phyloP scores from a whole-genome alignment of 495 filamentous ascomycete species.

The Hamigera avellanea region DNA sequence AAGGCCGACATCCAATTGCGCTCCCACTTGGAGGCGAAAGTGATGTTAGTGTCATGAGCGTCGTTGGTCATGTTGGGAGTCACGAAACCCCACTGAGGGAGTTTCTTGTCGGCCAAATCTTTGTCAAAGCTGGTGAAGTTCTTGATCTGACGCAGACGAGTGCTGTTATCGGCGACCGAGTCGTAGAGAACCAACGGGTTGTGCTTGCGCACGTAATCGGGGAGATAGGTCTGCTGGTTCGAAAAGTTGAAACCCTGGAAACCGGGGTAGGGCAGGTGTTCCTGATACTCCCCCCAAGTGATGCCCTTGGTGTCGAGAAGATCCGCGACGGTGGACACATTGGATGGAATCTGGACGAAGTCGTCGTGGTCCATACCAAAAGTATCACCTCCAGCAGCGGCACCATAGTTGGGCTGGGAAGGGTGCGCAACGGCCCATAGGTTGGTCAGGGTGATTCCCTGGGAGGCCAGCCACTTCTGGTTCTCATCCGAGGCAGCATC shows the following conservation, averaged over 20 bases:
- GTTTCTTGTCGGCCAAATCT: conserved; percentile 42
- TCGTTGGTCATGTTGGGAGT: conserved; percentile 71
- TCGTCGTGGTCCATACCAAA: conserved; percentile 62
- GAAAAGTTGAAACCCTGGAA: conserved; percentile 47
- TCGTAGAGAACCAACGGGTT: conserved; percentile 53
- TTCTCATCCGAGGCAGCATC: conserved; percentile 39
- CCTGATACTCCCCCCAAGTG: conserved; percentile 59
- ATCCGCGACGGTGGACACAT: conserved; percentile 58
- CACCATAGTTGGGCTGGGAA: conserved; percentile 60
- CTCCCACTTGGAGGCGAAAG: conserved; percentile 46
- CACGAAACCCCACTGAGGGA: conserved; percentile 66
- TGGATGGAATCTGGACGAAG: conserved; percentile 42
- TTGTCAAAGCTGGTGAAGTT: conserved; percentile 52
- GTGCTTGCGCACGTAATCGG: conserved; percentile 72
- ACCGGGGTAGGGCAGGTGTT: conserved; percentile 57
- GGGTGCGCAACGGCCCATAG: conserved; percentile 54
- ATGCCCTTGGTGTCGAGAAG: conserved; percentile 57
- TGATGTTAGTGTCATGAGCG: conserved; percentile 57
- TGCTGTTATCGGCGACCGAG: conserved; percentile 40
- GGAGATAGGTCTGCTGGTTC: conserved; percentile 39
- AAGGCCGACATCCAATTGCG: conserved; percentile 49
- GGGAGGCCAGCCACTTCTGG: conserved; percentile 43
- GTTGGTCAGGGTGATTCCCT: conserved; percentile 55
- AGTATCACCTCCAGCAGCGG: conserved; percentile 49
- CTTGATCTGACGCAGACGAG: conserved; percentile 51